A percentile compares a stretch with the other conserved stretches of the same genome.
Evolutionary conservation across 495 filamentous ascomycete genomes (phyloP).

Genomic region (Choiromyces venosus): DNA sequence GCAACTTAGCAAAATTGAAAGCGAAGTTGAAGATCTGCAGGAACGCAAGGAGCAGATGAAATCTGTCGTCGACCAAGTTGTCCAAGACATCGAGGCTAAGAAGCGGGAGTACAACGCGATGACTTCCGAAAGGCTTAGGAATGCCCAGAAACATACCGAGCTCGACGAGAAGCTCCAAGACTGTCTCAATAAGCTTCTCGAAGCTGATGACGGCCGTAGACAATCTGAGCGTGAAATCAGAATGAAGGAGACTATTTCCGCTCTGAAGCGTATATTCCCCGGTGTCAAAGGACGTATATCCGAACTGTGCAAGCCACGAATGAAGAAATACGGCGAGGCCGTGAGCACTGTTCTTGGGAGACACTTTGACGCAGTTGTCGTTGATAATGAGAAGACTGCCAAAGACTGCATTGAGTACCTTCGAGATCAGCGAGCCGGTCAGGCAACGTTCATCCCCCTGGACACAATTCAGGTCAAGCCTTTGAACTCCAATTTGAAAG

Average conservation of each 20-base stretch:
- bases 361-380: slow-evolving; percentile 87
- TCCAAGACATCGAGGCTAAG: slow-evolving; percentile 75
- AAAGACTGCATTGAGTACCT: slow-evolving; percentile 92
- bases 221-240: slow-evolving; percentile 74
- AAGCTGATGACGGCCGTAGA: slow-evolving; percentile 74
- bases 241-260: slow-evolving; percentile 70
- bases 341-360: slow-evolving; percentile 87
- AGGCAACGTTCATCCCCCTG: slow-evolving; percentile 86
- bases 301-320: slow-evolving; percentile 89
- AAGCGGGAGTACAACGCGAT: slow-evolving; percentile 83
- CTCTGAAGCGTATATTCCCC: slow-evolving; percentile 84
- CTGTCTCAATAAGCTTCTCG: slow-evolving; percentile 67
- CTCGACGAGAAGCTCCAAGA: slow-evolving; percentile 85
- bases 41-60: slow-evolving; percentile 60
- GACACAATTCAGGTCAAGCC: slow-evolving; percentile 94
- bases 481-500: slow-evolving; percentile 82
- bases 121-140: slow-evolving; percentile 74
- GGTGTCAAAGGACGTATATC: slow-evolving; percentile 86
- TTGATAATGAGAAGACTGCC: slow-evolving; percentile 92
- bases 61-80: slow-evolving; percentile 57
- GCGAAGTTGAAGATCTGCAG: slow-evolving; percentile 62
- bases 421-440: slow-evolving; percentile 76
- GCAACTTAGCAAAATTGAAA: slow-evolving; percentile 64
- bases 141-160: slow-evolving; percentile 73
- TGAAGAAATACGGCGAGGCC: slow-evolving; percentile 90